phyloP scores from a whole-genome alignment of 768 basidiomycete species.

The Trametes elegans region DNA sequence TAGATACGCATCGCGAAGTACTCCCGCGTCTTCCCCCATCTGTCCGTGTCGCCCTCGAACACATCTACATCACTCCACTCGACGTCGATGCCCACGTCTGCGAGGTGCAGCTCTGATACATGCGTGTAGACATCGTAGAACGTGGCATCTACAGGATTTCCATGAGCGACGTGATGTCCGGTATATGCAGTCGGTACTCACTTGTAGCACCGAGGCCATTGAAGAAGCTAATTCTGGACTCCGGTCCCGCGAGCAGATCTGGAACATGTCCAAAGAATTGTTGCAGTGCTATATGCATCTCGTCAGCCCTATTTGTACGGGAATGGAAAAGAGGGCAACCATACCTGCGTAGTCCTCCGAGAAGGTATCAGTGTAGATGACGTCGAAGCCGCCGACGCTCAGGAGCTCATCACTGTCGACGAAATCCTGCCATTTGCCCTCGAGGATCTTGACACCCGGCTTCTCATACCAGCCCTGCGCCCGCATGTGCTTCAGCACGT shows the following conservation, averaged over 20 bases:
- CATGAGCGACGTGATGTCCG: background rate
- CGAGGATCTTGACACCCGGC: constrained; percentile 73
- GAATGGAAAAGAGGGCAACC: background rate
- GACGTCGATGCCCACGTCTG: constrained; percentile 76
- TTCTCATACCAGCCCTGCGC: constrained; percentile 75
- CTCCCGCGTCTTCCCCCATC: constrained; percentile 74
- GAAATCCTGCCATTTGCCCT: constrained; percentile 94
- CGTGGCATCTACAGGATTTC: constrained; percentile 56
- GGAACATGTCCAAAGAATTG: constrained; percentile 82
- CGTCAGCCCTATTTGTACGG: background rate
- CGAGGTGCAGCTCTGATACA: constrained; percentile 81
- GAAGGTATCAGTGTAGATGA: constrained; percentile 92
- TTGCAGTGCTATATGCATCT: constrained; percentile 51
- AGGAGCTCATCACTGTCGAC: constrained; percentile 59
- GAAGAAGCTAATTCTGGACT: constrained; percentile 91
- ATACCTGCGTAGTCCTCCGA: constrained; percentile 77
- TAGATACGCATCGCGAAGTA: constrained; percentile 81
- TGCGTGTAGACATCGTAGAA: constrained; percentile 92
- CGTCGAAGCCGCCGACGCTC: constrained; percentile 74
- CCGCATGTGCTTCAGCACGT: constrained; percentile 83
- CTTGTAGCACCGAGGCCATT: constrained; percentile 96
- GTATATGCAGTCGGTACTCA: constrained; percentile 33
- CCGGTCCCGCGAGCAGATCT: constrained; percentile 67
- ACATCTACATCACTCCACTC: constrained; percentile 84
- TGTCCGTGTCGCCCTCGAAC: constrained; percentile 48